Conservation (phyloP, 768 basidiomycete species). For the Kwoniella botswanensis region DNA sequence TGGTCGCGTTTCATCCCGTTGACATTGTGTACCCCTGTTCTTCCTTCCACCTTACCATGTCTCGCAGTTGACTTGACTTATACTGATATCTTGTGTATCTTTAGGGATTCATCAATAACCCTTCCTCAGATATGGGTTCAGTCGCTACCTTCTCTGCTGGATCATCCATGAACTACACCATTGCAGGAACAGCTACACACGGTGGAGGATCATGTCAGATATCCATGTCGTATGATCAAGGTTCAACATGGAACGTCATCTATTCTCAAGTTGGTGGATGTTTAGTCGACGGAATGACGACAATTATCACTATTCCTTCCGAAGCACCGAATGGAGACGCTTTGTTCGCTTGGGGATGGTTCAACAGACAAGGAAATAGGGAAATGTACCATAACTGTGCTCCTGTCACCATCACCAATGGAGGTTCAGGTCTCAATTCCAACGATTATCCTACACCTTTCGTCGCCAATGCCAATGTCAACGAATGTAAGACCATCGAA, state of each 20-base stretch:
- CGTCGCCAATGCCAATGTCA: conserved; percentile 53
- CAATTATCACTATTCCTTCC: conserved; percentile 54
- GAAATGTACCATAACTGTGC: conserved; percentile 57
- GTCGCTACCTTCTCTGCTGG: conserved; percentile 56
- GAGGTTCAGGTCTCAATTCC: conserved; percentile 45
- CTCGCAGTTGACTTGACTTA: background rate
- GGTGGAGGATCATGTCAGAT: conserved; percentile 60
- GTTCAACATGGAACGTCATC: conserved; percentile 59
- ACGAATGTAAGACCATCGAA: conserved; percentile 54
- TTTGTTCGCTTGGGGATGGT: conserved; percentile 60
- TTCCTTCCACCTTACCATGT: background rate
- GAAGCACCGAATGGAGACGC: conserved; percentile 55
- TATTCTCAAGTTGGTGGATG: conserved; percentile 58
- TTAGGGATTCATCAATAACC: conserved; percentile 48
- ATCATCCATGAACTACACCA: conserved; percentile 41
- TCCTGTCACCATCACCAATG: conserved; percentile 47
- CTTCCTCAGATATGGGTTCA: conserved; percentile 43
- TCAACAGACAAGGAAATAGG: conserved; percentile 57
- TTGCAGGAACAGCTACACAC: conserved; percentile 56
- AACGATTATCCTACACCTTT: conserved; percentile 52
- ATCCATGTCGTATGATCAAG: conserved; percentile 59
- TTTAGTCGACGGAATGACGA: conserved; percentile 40
- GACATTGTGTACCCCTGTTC: background rate
- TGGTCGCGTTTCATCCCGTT: background rate
- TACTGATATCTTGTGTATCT: background rate